These are phyloP conservation scores for Diplogelasinospora grovesii DNA, from an alignment of 495 filamentous ascomycete species.

Conservation along the genomic window DNA sequence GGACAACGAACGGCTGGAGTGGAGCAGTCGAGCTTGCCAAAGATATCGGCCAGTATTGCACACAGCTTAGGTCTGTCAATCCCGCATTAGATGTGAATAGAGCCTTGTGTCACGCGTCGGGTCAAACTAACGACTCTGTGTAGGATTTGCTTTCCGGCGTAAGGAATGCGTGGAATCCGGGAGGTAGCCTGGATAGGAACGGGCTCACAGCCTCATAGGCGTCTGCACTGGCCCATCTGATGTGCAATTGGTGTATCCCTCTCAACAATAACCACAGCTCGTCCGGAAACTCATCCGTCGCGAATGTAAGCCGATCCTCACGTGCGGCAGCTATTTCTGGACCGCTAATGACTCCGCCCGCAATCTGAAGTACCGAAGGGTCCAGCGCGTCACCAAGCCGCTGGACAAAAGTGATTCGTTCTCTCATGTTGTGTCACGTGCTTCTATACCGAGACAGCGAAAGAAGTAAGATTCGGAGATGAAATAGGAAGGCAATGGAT, in stretches of 20 bases:
- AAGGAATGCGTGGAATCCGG: slow-evolving; percentile 80
- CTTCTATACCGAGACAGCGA: background rate
- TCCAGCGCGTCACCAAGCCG: slow-evolving; percentile 53
- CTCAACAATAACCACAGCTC: slow-evolving; percentile 62
- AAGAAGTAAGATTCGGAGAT: background rate
- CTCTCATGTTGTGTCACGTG: slow-evolving; percentile 53
- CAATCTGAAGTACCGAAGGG: slow-evolving; percentile 51
- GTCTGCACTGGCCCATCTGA: slow-evolving; percentile 64
- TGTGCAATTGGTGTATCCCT: slow-evolving; percentile 64
- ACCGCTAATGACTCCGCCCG: slow-evolving; percentile 42
- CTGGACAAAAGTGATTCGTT: slow-evolving; percentile 77
- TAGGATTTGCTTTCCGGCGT: slow-evolving; percentile 46
- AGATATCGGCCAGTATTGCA: slow-evolving; percentile 50
- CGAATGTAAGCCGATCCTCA: slow-evolving; percentile 74
- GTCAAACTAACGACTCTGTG: slow-evolving; percentile 32
- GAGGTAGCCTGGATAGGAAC: slow-evolving; percentile 63
- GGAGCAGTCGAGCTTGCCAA: slow-evolving; percentile 53
- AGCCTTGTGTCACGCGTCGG: too few relatives aligned
- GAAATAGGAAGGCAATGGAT: background rate
- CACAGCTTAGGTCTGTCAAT: slow-evolving; percentile 57
- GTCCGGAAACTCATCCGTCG: slow-evolving; percentile 62
- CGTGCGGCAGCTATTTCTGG: slow-evolving; percentile 57
- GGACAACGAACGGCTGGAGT: slow-evolving; percentile 36
- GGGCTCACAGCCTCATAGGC: slow-evolving; percentile 57
- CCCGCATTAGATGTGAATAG: too few relatives aligned